Conservation (phyloP, 768 basidiomycete genomes). For the Lactarius quietus region DNA sequence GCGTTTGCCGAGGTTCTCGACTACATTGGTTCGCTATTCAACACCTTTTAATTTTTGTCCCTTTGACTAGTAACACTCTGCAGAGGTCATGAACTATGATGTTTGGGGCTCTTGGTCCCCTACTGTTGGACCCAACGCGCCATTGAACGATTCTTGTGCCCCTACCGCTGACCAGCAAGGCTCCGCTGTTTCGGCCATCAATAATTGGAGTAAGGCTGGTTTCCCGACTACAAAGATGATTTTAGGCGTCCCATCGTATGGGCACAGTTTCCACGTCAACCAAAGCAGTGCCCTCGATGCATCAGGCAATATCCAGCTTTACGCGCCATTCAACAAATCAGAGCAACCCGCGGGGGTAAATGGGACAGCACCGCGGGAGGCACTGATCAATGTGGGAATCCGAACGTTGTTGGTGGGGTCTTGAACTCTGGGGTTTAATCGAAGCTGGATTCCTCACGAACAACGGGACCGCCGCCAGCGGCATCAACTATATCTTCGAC, state of each 20-base stretch:
- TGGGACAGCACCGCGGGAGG: constrained; percentile 47
- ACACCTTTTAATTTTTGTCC: too few species aligned
- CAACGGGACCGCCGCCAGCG: too few species aligned
- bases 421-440: constrained; percentile 60
- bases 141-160: too few species aligned
- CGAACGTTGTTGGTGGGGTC: constrained; percentile 46
- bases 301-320: constrained; percentile 17
- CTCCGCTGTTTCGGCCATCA: too few species aligned
- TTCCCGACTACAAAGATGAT: constrained; percentile 76
- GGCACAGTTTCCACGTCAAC: constrained; percentile 60
- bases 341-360: constrained; percentile 32
- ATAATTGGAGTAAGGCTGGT: constrained; percentile 73
- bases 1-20: too few species aligned
- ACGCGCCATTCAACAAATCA: constrained; percentile 25
- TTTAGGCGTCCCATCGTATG: constrained; percentile 85
- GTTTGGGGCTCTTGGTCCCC: constrained; percentile 50
- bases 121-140: too few species aligned
- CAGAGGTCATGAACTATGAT: constrained; percentile 66
- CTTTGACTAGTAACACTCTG: background rate
- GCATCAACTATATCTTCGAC: too few species aligned
- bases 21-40: constrained; percentile 39
- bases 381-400: constrained; percentile 52
- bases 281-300: constrained; percentile 35
- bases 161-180: too few species aligned
- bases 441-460: constrained; percentile 48